Evolutionary conservation across 2,329 filamentous ascomycete genomes (phyloP).

Genomic region (Triangularia verruculosa): DNA sequence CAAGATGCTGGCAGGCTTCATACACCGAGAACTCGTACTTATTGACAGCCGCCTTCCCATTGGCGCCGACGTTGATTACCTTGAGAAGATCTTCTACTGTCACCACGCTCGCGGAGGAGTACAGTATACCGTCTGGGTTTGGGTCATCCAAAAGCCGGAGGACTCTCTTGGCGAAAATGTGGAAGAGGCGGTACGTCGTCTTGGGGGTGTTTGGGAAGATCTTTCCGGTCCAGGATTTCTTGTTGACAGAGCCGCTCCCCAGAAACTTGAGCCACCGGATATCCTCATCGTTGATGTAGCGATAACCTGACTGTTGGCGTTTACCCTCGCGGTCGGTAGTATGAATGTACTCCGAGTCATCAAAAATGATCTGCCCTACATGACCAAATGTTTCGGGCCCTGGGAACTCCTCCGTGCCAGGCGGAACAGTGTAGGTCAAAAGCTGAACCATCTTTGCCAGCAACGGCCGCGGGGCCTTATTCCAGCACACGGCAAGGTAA

Average conservation of each 20-base stretch:
- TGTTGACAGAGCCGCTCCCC: slow-evolving; percentile 29
- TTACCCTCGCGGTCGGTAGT: neutral
- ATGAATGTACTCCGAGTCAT: neutral
- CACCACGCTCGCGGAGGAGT: slow-evolving; percentile 20
- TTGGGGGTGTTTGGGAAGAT: slow-evolving; percentile 18
- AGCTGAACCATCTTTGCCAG: slow-evolving; percentile 25
- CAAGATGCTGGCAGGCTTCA: slow-evolving; percentile 33
- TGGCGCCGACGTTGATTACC: slow-evolving; percentile 29
- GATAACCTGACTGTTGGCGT: neutral
- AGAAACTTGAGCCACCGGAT: slow-evolving; percentile 36
- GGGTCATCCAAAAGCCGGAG: slow-evolving; percentile 34
- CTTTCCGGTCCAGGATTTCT: slow-evolving; percentile 20
- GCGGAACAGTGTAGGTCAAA: neutral
- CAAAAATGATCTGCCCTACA: neutral
- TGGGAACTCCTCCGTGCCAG: neutral
- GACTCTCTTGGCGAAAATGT: slow-evolving; percentile 34
- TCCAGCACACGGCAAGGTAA: slow-evolving; percentile 23
- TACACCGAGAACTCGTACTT: slow-evolving; percentile 30
- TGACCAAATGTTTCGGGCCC: neutral
- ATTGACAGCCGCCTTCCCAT: slow-evolving; percentile 19
- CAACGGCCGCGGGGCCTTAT: slow-evolving; percentile 31
- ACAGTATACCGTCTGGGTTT: slow-evolving; percentile 29
- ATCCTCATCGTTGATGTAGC: slow-evolving; percentile 29
- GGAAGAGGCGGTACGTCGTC: slow-evolving; percentile 31
- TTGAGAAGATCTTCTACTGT: slow-evolving; percentile 30